A percentile compares a stretch with the other conserved stretches of the same genome.
Evolutionary conservation across 345 rosid genomes (phyloP).

Genomic region (Lepidium aucheri): DNA sequence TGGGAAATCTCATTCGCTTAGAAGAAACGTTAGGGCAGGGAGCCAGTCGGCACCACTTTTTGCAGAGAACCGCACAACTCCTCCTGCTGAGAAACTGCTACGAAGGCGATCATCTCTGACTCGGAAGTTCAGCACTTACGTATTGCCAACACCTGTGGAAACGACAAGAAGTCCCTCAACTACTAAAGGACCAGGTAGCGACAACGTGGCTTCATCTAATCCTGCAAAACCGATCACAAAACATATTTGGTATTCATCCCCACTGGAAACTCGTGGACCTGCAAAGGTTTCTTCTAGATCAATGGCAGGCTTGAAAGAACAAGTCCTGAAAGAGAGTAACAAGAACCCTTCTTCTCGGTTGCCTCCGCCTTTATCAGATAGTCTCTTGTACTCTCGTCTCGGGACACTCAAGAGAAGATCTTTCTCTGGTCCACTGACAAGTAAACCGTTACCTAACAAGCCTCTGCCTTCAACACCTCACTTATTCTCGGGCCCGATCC

Average conservation of each 20-base stretch:
- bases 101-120: constrained; percentile 46
- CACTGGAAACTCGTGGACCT: constrained; percentile 45
- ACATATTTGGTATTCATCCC: constrained; percentile 67
- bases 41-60: constrained; percentile 85
- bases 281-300: constrained; percentile 39
- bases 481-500: constrained; percentile 64
- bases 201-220: constrained; percentile 25
- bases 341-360: constrained; percentile 33
- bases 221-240: constrained; percentile 32
- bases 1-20: constrained; percentile 34
- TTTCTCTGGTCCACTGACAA: constrained; percentile 67
- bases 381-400: constrained; percentile 38
- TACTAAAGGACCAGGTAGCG: constrained; percentile 22
- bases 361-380: constrained; percentile 57
- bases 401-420: constrained; percentile 63
- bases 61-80: constrained; percentile 40
- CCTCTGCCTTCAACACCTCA: constrained; percentile 37
- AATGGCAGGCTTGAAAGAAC: constrained; percentile 18
- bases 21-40: constrained; percentile 30
- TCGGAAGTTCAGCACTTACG: constrained; percentile 68
- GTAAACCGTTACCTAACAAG: constrained; percentile 42
- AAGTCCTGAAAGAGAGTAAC: constrained; percentile 56
- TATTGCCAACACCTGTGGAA: constrained; percentile 76
- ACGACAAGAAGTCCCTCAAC: constrained; percentile 42
- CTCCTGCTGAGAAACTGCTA: constrained; percentile 38